Evolutionary conservation across 129 eudicot species (phyloP).

Genomic region (Escallonia rubra): DNA sequence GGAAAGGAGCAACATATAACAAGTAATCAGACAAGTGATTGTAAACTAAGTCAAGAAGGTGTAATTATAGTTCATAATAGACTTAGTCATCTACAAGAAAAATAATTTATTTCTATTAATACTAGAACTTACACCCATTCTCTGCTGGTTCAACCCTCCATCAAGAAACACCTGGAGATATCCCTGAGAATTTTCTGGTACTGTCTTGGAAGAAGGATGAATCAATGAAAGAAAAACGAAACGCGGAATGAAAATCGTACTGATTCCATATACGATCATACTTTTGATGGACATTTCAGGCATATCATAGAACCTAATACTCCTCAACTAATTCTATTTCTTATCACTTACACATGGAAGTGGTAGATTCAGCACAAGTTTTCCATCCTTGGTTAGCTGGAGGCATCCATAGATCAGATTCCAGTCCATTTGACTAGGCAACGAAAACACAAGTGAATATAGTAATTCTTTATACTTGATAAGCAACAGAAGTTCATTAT

Average conservation of each 20-base stretch:
- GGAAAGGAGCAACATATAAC: not conserved
- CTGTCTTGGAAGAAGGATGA: conserved; percentile 16
- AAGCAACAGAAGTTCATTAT: not conserved
- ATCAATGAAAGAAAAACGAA: not conserved
- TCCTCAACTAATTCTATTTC: not conserved
- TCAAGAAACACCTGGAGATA: conserved; percentile 96
- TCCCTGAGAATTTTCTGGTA: conserved; percentile 67
- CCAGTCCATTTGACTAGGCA: conserved; percentile 41
- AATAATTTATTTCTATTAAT: not conserved
- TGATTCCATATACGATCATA: not conserved
- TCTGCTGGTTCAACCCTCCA: conserved; percentile 97
- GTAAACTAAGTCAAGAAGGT: not conserved
- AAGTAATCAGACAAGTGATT: not conserved
- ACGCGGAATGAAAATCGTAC: no score
- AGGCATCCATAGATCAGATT: conserved; percentile 75
- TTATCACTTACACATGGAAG: conserved; percentile 42
- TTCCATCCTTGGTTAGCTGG: conserved; percentile 83
- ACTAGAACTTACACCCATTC: conserved; percentile 78
- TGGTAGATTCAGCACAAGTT: conserved; percentile 37
- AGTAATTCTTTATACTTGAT: not conserved
- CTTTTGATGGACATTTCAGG: not conserved
- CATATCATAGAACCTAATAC: not conserved
- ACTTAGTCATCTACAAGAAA: not conserved
- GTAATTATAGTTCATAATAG: not conserved
- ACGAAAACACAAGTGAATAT: conserved; percentile 6